Evolutionary conservation across 257 asterid species (phyloP).

Genomic region (Gardenia jasminoides): DNA sequence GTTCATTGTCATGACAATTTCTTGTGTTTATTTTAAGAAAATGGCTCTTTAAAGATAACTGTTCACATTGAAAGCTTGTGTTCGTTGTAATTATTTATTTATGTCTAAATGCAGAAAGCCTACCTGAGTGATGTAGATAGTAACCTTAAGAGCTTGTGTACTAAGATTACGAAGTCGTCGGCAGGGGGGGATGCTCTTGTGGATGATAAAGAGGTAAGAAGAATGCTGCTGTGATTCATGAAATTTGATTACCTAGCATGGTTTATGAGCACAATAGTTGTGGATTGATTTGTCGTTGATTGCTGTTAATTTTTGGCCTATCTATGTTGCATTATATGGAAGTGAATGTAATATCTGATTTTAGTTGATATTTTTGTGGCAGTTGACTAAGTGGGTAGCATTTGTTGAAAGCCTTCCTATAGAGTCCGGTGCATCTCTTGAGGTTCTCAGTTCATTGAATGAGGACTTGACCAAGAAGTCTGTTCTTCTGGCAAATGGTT

Average conservation of each 20-base stretch:
- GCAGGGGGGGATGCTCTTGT: conserved; percentile 30
- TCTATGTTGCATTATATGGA: neutral
- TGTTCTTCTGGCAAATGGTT: conserved; percentile 60
- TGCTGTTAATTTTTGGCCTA: neutral
- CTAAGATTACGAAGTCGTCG: conserved; percentile 45
- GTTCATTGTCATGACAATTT: neutral
- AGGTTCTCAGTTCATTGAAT: conserved; percentile 57
- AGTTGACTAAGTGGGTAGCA: conserved; percentile 60
- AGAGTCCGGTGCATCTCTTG: conserved; percentile 29
- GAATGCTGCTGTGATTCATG: neutral
- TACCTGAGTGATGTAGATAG: conserved; percentile 31
- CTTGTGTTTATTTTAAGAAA: neutral
- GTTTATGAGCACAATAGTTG: neutral
- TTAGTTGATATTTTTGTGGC: conserved; percentile 28
- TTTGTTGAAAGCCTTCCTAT: conserved; percentile 46
- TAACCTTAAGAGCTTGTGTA: conserved; percentile 50
- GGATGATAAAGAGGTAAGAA: conserved; percentile 49
- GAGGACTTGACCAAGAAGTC: conserved; percentile 65
- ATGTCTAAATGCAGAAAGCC: conserved; percentile 40
- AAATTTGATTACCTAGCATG: neutral
- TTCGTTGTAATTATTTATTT: neutral
- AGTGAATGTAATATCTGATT: conserved; percentile 7
- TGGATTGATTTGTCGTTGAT: neutral
- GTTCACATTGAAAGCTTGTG: neutral
- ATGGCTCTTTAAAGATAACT: neutral